Evolutionary conservation across 345 rosid genomes (phyloP).

Genomic region (Trapa bicornis): DNA sequence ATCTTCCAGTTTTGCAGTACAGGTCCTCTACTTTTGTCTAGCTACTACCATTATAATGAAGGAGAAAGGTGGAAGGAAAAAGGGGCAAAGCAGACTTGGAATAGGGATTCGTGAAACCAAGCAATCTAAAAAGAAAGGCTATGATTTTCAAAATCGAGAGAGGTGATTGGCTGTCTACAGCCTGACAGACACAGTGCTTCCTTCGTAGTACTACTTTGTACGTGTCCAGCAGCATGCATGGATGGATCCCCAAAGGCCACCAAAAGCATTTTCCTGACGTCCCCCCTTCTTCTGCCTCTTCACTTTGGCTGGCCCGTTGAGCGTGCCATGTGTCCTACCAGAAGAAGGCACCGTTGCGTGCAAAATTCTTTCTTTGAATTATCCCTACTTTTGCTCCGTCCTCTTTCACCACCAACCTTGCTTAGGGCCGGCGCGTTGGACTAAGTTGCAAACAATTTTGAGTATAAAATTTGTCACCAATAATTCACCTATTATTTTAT

Average conservation of each 20-base stretch:
- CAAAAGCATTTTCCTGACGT: no score
- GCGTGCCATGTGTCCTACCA: no score
- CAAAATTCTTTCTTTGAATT: no score
- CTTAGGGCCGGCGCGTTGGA: conserved; percentile 1
- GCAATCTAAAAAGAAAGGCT: not conserved
- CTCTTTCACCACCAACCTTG: not conserved
- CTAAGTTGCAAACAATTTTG: not conserved
- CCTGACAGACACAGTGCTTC: not conserved
- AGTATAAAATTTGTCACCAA: not conserved
- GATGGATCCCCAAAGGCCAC: no score
- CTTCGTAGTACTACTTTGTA: no score
- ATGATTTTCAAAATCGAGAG: not conserved
- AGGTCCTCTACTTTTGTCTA: not conserved
- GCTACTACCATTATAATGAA: no score
- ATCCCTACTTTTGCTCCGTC: no score
- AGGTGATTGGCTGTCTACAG: not conserved
- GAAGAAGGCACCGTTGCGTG: no score
- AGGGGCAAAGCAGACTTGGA: not conserved
- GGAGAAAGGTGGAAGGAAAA: not conserved
- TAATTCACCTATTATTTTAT: not conserved
- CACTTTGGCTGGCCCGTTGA: no score
- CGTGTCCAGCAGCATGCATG: no score
- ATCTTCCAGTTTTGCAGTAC: not conserved
- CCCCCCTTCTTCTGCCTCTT: no score
- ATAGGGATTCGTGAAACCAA: not conserved